phyloP scores from a whole-genome alignment of 2,329 filamentous ascomycete species.

The Trichothecium roseum region DNA sequence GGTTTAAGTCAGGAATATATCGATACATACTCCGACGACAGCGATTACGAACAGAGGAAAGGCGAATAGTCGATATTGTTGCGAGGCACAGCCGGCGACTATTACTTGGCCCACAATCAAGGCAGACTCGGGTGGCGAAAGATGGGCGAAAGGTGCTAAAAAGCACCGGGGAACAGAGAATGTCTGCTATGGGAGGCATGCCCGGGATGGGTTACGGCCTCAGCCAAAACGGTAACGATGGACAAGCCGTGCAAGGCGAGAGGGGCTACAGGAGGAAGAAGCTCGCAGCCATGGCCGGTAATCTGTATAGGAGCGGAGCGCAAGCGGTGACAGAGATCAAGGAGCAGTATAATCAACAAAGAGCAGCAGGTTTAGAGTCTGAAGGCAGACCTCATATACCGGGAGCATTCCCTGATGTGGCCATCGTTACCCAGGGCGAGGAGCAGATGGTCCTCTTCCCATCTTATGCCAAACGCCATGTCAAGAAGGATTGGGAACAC shows the following conservation, averaged over 20 bases:
- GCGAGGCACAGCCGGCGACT: conserved; percentile 31
- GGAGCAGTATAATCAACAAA: conserved; percentile 47
- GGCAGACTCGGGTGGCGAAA: conserved; percentile 12
- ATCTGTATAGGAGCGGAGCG: conserved; percentile 44
- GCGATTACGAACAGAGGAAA: conserved; percentile 38
- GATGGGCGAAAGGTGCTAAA: conserved; percentile 16
- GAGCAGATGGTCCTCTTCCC: conserved; percentile 95
- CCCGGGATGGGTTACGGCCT: conserved; percentile 16
- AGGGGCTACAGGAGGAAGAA: conserved; percentile 67
- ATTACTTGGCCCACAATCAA: conserved; percentile 27
- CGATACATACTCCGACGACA: conserved; percentile 59
- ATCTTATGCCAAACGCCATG: conserved; percentile 74
- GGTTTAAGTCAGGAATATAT: conserved; percentile 68
- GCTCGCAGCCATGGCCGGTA: conserved; percentile 56
- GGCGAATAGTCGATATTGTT: conserved; percentile 32
- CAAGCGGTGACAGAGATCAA: conserved; percentile 47
- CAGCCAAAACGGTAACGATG: background rate
- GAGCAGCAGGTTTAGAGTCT: conserved; percentile 21
- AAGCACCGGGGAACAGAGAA: conserved; percentile 12
- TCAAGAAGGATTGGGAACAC: conserved; percentile 31
- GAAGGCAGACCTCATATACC: conserved; percentile 41
- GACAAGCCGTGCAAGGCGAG: conserved; percentile 29
- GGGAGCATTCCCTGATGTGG: conserved; percentile 72
- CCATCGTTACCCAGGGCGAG: conserved; percentile 67
- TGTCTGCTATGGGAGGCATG: conserved; percentile 5